These are phyloP conservation scores for Penicillium corylophilum DNA, from an alignment of 2,329 filamentous ascomycete genomes.

Conservation along the genomic window DNA sequence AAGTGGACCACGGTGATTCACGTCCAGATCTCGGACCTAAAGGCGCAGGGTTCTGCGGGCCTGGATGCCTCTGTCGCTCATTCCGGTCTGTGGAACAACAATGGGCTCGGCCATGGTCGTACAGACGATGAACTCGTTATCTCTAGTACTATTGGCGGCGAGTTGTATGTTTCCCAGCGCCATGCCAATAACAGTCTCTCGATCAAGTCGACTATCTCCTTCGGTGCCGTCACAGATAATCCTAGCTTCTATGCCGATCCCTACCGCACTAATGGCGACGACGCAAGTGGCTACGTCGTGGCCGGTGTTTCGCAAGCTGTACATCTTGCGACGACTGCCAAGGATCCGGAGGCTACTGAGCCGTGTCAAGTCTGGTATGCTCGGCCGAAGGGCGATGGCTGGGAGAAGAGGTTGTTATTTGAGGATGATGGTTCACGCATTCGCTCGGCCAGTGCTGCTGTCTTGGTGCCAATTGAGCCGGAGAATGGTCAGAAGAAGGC, in stretches of 20 bases:
- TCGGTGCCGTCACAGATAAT: conserved; percentile 56
- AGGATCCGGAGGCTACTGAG: conserved; percentile 38
- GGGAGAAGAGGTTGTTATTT: conserved; percentile 54
- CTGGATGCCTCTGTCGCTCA: conserved; percentile 49
- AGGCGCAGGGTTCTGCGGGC: conserved; percentile 30
- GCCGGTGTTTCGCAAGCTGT: conserved; percentile 48
- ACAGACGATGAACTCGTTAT: conserved; percentile 35
- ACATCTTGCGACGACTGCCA: conserved; percentile 39
- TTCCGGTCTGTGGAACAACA: conserved; percentile 52
- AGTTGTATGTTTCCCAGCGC: conserved; percentile 43
- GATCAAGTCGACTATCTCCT: conserved; percentile 44
- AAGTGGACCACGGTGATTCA: conserved; percentile 55
- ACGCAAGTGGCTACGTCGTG: conserved; percentile 56
- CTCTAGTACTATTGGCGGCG: conserved; percentile 46
- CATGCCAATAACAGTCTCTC: conserved; percentile 36
- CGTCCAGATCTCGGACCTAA: conserved; percentile 37
- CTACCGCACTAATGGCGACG: conserved; percentile 42
- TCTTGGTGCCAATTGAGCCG: conserved; percentile 56
- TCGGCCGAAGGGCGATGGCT: conserved; percentile 29
- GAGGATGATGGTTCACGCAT: conserved; percentile 57
- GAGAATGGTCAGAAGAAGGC: conserved; percentile 48
- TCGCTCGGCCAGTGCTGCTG: conserved; percentile 52
- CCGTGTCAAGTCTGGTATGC: conserved; percentile 50
- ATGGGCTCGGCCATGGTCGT: conserved; percentile 56
- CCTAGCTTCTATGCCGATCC: conserved; percentile 59